Evolutionary conservation across 2,329 filamentous ascomycete species (phyloP).

Genomic region (Amauroascus verrucosus): DNA sequence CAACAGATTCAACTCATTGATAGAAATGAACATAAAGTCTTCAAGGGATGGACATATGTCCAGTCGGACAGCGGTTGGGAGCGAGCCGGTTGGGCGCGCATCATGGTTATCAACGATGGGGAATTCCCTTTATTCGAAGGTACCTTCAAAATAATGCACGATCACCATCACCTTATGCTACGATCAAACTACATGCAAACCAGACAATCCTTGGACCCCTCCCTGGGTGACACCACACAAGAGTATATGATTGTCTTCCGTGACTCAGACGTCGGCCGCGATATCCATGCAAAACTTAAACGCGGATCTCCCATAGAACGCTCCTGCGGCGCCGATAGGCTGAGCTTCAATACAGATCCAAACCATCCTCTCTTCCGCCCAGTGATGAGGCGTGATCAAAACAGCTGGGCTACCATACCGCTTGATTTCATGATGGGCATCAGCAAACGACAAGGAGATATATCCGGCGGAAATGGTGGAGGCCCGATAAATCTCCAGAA

Average conservation of each 20-base stretch:
- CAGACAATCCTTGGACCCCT: slow-evolving; percentile 60
- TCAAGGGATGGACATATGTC: slow-evolving; percentile 67
- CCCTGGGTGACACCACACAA: slow-evolving; percentile 45
- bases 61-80: slow-evolving; percentile 60
- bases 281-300: slow-evolving; percentile 51
- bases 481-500: slow-evolving; percentile 56
- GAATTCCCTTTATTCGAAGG: slow-evolving; percentile 75
- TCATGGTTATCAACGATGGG: slow-evolving; percentile 69
- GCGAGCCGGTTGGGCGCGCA: slow-evolving; percentile 75
- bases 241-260: slow-evolving; percentile 87
- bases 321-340: slow-evolving; percentile 62
- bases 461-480: slow-evolving; percentile 54
- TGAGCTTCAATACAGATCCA: slow-evolving; percentile 66
- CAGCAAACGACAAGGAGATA: slow-evolving; percentile 49
- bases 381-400: slow-evolving; percentile 24
- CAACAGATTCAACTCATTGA: slow-evolving; percentile 57
- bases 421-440: slow-evolving; percentile 58
- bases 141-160: slow-evolving; percentile 66
- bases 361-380: slow-evolving; percentile 55
- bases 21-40: slow-evolving; percentile 68
- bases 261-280: slow-evolving; percentile 65
- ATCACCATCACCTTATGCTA: slow-evolving; percentile 80
- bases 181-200: slow-evolving; percentile 63
- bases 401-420: slow-evolving; percentile 48
- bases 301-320: slow-evolving; percentile 41